Conservation (phyloP, 1,284 basidiomycete species). For the Cystobasidiaceae sp. region DNA sequence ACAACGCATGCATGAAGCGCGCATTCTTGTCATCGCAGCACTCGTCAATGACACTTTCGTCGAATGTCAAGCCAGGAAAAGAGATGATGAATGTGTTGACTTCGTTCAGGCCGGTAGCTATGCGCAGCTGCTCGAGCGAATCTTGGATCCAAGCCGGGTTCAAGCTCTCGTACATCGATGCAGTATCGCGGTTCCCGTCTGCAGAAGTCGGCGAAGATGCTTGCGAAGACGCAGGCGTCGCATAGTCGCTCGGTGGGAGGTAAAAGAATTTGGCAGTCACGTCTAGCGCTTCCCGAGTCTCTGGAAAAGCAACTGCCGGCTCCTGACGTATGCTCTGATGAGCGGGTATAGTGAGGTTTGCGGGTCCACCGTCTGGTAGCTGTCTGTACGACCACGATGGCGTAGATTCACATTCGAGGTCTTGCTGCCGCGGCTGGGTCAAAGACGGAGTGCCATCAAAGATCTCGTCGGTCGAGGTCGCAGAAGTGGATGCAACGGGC, state of each 20-base stretch:
- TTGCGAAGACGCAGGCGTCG: neutral
- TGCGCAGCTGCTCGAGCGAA: constrained; percentile 10
- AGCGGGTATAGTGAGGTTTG: constrained; percentile 23
- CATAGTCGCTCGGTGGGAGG: constrained; percentile 15
- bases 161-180: neutral
- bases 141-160: constrained; percentile 27
- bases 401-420: constrained; percentile 11
- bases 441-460: neutral
- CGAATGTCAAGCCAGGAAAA: constrained; percentile 28
- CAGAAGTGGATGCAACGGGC: constrained; percentile 13
- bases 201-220: neutral
- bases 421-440: neutral
- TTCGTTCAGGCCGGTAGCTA: constrained; percentile 23
- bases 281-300: constrained; percentile 21
- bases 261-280: constrained; percentile 34
- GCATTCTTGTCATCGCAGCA: constrained; percentile 18
- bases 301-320: constrained; percentile 23
- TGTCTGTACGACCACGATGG: constrained; percentile 17
- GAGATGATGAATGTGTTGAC: constrained; percentile 32
- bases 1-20: too few relatives aligned
- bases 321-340: constrained; percentile 19
- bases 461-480: neutral
- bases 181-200: neutral
- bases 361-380: neutral
- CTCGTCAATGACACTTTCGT: constrained; percentile 1